Evolutionary conservation across 2,329 filamentous ascomycete genomes (phyloP).

Genomic region (Stagonosporopsis tanaceti): DNA sequence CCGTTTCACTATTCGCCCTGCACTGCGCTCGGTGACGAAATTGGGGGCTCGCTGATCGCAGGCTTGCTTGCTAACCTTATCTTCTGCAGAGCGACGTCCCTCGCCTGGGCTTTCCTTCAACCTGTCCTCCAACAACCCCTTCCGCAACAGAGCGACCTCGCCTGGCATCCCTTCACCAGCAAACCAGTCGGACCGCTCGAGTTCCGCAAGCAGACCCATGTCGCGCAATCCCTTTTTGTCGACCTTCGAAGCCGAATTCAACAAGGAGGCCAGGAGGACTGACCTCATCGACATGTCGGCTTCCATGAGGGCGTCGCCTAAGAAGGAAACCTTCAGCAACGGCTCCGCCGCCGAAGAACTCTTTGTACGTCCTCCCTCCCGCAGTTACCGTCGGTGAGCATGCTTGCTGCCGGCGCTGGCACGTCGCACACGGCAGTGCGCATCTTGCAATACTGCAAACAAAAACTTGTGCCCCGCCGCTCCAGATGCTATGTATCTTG

Average conservation of each 20-base stretch:
- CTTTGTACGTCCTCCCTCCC: constrained; percentile 69
- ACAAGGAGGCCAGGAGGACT: constrained; percentile 43
- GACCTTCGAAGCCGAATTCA: constrained; percentile 55
- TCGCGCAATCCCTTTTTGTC: constrained; percentile 82
- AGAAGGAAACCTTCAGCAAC: constrained; percentile 50
- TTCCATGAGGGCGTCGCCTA: constrained; percentile 53
- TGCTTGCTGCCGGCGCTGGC: background rate
- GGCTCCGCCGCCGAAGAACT: constrained; percentile 70
- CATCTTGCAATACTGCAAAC: constrained; percentile 5
- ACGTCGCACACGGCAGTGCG: constrained; percentile 16
- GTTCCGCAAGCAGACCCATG: constrained; percentile 69
- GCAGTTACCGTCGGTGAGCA: background rate
- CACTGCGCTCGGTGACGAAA: constrained; percentile 38
- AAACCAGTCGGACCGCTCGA: constrained; percentile 41
- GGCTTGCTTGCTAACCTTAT: constrained; percentile 20
- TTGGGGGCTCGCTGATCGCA: constrained; percentile 33
- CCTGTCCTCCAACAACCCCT: constrained; percentile 80
- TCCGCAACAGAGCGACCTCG: constrained; percentile 75
- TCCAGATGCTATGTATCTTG: background rate
- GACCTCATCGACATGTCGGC: constrained; percentile 50
- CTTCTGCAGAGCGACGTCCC: constrained; percentile 53
- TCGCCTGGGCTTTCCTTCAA: constrained; percentile 68
- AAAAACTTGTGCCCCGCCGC: background rate
- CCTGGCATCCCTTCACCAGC: constrained; percentile 52
- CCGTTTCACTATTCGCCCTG: constrained; percentile 43